These are phyloP conservation scores for Kuraishia borneana DNA, from an alignment of 805 yeast species.

Conservation along the genomic window DNA sequence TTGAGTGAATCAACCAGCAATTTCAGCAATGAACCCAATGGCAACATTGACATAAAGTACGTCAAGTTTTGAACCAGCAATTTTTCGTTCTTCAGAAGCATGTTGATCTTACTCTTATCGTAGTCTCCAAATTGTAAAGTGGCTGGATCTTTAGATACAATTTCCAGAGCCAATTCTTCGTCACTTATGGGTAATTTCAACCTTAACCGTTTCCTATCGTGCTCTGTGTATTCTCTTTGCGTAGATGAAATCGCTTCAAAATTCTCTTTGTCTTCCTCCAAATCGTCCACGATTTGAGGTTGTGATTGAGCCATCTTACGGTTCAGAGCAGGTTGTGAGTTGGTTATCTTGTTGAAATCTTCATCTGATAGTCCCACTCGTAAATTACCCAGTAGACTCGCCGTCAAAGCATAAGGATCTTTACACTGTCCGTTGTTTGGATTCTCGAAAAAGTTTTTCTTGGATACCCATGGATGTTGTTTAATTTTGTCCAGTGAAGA, in stretches of 20 bases:
- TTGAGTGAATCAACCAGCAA: constrained; percentile 29
- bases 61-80: constrained; percentile 34
- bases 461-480: constrained; percentile 45
- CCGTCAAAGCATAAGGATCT: constrained; percentile 40
- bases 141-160: constrained; percentile 40
- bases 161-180: constrained; percentile 21
- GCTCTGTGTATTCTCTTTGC: constrained; percentile 29
- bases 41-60: constrained; percentile 34
- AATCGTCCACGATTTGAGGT: constrained; percentile 31
- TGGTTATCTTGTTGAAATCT: constrained; percentile 16
- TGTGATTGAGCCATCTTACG: constrained; percentile 27
- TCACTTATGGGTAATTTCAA: constrained; percentile 12
- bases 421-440: constrained; percentile 34
- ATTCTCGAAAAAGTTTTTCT: constrained; percentile 30
- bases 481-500: constrained; percentile 27
- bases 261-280: constrained; percentile 9
- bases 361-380: constrained; percentile 43
- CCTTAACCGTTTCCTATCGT: constrained; percentile 18
- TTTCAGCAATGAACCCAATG: constrained; percentile 30
- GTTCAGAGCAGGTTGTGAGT: not conserved
- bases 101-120: constrained; percentile 3
- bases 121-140: constrained; percentile 30
- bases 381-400: constrained; percentile 37
- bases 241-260: constrained; percentile 21
- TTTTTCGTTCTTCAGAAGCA: constrained; percentile 11